These are phyloP conservation scores for Castanospermum australe DNA, from an alignment of 306 rosid genomes.

Conservation along the genomic window DNA sequence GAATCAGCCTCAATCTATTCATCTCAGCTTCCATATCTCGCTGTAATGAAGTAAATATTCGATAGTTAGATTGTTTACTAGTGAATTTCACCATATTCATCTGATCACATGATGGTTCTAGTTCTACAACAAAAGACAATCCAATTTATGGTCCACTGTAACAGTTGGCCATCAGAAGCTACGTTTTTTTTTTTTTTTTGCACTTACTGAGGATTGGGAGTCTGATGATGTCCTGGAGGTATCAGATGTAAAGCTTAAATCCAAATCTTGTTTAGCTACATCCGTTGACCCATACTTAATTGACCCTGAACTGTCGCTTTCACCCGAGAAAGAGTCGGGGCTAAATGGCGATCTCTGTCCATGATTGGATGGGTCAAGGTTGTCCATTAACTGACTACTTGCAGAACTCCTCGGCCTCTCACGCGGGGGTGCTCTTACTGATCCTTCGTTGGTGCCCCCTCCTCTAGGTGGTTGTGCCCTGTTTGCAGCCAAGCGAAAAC, in stretches of 20 bases:
- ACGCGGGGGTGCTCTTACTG: constrained; percentile 23
- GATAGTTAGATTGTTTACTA: neutral
- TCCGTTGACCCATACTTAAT: constrained; percentile 45
- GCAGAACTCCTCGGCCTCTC: constrained; percentile 37
- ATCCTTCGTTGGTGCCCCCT: constrained; percentile 38
- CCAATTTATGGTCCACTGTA: neutral
- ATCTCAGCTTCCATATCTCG: constrained; percentile 72
- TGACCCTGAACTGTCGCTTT: constrained; percentile 22
- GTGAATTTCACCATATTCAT: neutral
- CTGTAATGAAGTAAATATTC: constrained; percentile 39
- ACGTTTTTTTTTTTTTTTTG: neutral
- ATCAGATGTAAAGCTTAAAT: constrained; percentile 19
- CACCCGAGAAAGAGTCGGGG: constrained; percentile 34
- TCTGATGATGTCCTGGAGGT: constrained; percentile 26
- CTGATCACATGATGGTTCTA: constrained; percentile 1
- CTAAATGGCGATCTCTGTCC: constrained; percentile 35
- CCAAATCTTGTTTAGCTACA: constrained; percentile 34
- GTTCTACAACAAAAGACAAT: too few species aligned
- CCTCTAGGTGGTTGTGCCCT: constrained; percentile 38
- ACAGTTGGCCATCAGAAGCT: neutral
- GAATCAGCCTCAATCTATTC: constrained; percentile 67
- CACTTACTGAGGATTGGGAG: constrained; percentile 47
- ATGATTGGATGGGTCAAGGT: constrained; percentile 20
- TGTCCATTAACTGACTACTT: constrained; percentile 38
- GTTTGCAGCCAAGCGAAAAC: constrained; percentile 28